phyloP scores from a whole-genome alignment of 2,329 filamentous ascomycete species.

The Botrytis hyacinthi region DNA sequence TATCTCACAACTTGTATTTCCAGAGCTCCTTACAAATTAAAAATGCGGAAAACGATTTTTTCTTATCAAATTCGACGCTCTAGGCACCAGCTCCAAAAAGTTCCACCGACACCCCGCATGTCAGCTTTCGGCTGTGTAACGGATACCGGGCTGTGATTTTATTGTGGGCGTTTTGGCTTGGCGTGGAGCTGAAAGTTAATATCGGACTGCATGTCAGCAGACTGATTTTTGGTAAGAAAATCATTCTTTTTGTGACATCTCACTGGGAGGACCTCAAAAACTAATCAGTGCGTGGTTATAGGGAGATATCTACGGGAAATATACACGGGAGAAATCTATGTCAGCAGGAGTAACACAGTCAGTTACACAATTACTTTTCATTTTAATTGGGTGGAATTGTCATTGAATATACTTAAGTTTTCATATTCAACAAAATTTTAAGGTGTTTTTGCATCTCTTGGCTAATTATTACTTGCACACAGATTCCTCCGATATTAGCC shows the following conservation, averaged over 20 bases:
- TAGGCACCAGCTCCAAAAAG: background rate
- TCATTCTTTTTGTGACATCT: background rate
- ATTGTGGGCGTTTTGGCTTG: background rate
- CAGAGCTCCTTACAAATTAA: background rate
- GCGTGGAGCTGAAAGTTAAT: background rate
- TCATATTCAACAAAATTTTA: no score
- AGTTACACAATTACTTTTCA: background rate
- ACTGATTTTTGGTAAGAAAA: background rate
- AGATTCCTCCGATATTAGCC: background rate
- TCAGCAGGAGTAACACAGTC: background rate
- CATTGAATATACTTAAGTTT: background rate
- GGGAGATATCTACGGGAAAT: no score
- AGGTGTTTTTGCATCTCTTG: background rate
- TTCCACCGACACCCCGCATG: background rate
- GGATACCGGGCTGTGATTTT: background rate
- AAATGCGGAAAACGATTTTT: background rate
- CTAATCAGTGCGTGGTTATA: background rate
- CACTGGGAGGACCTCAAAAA: background rate
- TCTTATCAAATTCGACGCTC: background rate
- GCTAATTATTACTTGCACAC: background rate
- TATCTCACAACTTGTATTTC: background rate
- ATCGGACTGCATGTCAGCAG: background rate
- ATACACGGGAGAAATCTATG: background rate
- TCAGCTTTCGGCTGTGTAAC: background rate
- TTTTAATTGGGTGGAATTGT: background rate